Percentiles rank a stretch among this genome's conserved stretches.
These are phyloP conservation scores for Echites panduratus DNA, from an alignment of 257 asterid genomes.

Conservation along the genomic window DNA sequence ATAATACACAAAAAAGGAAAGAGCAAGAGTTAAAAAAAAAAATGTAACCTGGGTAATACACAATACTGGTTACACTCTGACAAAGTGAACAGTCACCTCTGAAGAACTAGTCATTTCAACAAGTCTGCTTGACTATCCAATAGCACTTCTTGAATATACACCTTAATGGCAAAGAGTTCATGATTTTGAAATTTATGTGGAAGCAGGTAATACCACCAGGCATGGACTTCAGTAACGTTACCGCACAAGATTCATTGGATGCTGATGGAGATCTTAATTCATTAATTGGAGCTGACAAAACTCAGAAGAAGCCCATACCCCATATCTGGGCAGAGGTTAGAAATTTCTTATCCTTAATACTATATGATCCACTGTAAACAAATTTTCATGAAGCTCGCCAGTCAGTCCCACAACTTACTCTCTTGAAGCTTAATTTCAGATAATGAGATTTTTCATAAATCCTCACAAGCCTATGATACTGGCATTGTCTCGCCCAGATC, in stretches of 20 bases:
- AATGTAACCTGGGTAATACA: neutral
- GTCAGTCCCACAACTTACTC: neutral
- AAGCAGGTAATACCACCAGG: slow-evolving; percentile 66
- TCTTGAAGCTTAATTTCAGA: slow-evolving; percentile 29
- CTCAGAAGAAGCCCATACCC: slow-evolving; percentile 44
- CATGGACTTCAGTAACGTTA: slow-evolving; percentile 58
- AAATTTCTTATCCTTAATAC: slow-evolving; percentile 6
- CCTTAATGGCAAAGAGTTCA: neutral
- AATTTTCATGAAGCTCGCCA: neutral
- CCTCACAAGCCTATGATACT: slow-evolving; percentile 80
- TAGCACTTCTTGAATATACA: neutral
- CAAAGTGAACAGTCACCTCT: neutral
- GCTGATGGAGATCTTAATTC: slow-evolving; percentile 55
- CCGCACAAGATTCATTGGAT: slow-evolving; percentile 30
- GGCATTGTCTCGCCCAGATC: slow-evolving; percentile 66
- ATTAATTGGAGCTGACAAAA: slow-evolving; percentile 39
- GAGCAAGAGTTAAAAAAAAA: neutral
- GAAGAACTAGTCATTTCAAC: neutral
- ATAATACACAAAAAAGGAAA: neutral
- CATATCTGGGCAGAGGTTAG: slow-evolving; percentile 68
- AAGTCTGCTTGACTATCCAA: neutral
- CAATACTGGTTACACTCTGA: neutral
- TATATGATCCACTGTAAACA: neutral
- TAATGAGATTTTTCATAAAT: slow-evolving; percentile 52
- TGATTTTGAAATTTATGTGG: slow-evolving; percentile 10